These are phyloP conservation scores for Lichtheimia ornata DNA, from an alignment of 371 early-diverging fungal genomes.

Conservation along the genomic window DNA sequence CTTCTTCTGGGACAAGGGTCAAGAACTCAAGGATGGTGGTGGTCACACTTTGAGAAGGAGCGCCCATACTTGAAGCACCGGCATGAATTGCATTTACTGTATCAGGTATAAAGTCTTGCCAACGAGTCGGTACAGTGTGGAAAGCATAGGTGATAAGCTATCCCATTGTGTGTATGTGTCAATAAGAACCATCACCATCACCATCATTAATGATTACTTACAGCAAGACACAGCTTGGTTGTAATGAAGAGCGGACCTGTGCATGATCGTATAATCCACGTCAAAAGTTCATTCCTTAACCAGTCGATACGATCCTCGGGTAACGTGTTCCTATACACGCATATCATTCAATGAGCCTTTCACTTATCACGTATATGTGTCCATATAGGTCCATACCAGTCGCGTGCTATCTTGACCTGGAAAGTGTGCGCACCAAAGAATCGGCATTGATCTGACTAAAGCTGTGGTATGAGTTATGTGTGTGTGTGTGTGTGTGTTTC, in stretches of 20 bases:
- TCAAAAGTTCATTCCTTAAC: conserved; percentile 63
- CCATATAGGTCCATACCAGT: conserved; percentile 56
- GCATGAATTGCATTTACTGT: conserved; percentile 51
- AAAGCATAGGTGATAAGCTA: conserved; percentile 72
- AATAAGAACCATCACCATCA: too few relatives aligned
- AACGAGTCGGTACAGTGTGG: conserved; percentile 60
- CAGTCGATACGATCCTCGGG: conserved; percentile 62
- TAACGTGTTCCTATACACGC: conserved; percentile 53
- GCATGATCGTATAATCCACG: conserved; percentile 60
- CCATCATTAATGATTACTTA: conserved; percentile 28
- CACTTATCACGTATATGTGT: neutral
- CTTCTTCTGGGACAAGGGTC: conserved; percentile 80
- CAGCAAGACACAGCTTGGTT: conserved; percentile 76
- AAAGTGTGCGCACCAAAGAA: conserved; percentile 89
- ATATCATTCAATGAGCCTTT: neutral
- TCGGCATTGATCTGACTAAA: conserved; percentile 65
- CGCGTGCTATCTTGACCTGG: conserved; percentile 77
- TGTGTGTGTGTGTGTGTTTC: neutral
- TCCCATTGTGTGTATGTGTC: neutral
- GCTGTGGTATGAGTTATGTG: neutral
- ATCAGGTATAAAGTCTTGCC: conserved; percentile 62
- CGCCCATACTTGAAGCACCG: conserved; percentile 33
- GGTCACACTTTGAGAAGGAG: conserved; percentile 36
- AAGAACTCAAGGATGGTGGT: conserved; percentile 68
- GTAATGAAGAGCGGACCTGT: conserved; percentile 67